A percentile compares a stretch with the other conserved stretches of the same genome.
These are phyloP conservation scores for Xylaria longipes DNA, from an alignment of 495 filamentous ascomycete species.

Conservation along the genomic window DNA sequence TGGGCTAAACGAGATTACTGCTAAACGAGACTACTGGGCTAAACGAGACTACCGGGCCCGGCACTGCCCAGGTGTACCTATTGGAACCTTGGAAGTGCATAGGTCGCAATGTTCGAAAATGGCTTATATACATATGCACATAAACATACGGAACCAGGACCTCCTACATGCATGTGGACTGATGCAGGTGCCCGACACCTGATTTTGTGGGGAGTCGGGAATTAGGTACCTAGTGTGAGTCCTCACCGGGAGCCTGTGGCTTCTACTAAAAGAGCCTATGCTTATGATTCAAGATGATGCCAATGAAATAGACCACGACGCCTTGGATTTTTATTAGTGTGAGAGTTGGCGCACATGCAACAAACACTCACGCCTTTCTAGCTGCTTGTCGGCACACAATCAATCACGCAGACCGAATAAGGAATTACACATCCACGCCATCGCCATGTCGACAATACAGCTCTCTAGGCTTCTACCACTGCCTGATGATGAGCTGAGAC, in stretches of 20 bases:
- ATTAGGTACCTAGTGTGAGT: conserved; percentile 10
- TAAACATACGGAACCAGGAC: too few species aligned
- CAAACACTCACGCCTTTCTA: background rate
- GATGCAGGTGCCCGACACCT: too few species aligned
- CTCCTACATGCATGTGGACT: too few species aligned
- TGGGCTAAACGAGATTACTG: background rate
- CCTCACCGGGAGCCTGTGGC: conserved; percentile 10
- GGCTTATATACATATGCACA: background rate
- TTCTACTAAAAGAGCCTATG: background rate
- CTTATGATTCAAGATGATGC: background rate
- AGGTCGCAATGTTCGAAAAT: background rate
- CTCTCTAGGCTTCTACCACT: conserved; percentile 80
- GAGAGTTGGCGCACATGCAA: background rate
- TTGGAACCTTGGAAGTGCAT: too few species aligned
- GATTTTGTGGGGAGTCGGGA: background rate
- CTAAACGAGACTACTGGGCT: background rate
- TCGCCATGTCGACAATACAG: conserved; percentile 65
- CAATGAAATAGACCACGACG: background rate
- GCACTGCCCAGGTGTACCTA: too few species aligned
- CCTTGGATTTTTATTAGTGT: background rate
- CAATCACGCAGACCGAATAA: background rate
- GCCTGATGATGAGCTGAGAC: conserved; percentile 79
- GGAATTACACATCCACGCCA: background rate
- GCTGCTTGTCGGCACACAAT: background rate
- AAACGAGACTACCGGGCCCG: background rate